A percentile compares a stretch with the other conserved stretches of the same genome.
phyloP scores from a whole-genome alignment of 768 basidiomycete genomes.

The Boletellus emodensis region DNA sequence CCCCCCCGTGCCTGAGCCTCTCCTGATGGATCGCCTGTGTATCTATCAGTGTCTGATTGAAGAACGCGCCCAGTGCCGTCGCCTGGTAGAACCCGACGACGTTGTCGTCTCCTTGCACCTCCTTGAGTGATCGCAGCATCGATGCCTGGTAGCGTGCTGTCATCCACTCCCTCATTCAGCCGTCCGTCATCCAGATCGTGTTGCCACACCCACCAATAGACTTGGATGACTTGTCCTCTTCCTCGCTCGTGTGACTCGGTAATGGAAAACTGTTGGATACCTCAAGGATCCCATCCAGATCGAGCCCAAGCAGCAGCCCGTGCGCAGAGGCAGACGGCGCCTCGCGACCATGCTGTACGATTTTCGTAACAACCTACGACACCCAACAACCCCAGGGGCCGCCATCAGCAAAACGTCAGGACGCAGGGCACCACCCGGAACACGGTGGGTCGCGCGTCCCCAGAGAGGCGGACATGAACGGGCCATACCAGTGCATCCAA shows the following conservation, averaged over 20 bases:
- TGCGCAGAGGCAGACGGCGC: slow-evolving; percentile 67
- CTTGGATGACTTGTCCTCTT: slow-evolving; percentile 80
- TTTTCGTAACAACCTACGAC: slow-evolving; percentile 82
- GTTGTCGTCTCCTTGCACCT: slow-evolving; percentile 88
- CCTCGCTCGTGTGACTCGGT: slow-evolving; percentile 67
- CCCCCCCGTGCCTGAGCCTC: slow-evolving; percentile 78
- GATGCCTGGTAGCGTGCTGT: slow-evolving; percentile 76
- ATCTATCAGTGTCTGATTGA: slow-evolving; percentile 75
- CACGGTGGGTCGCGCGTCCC: not conserved
- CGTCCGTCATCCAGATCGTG: slow-evolving; percentile 5
- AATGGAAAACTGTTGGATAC: slow-evolving; percentile 88
- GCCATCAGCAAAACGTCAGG: slow-evolving; percentile 14
- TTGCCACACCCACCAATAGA: slow-evolving; percentile 52
- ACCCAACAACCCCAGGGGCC: not conserved
- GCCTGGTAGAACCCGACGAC: slow-evolving; percentile 95
- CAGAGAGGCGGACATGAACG: slow-evolving; percentile 5
- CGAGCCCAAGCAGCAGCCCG: slow-evolving; percentile 86
- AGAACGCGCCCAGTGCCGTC: slow-evolving; percentile 80
- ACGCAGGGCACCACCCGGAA: not conserved
- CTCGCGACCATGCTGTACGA: slow-evolving; percentile 88
- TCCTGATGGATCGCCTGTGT: slow-evolving; percentile 84
- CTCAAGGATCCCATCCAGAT: slow-evolving; percentile 87
- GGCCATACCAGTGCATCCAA: slow-evolving; percentile 78
- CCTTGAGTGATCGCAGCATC: slow-evolving; percentile 84
- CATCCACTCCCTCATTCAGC: slow-evolving; percentile 2